Conservation (phyloP, 208 protist species). For the Acanthamoeba castellanii region DNA sequence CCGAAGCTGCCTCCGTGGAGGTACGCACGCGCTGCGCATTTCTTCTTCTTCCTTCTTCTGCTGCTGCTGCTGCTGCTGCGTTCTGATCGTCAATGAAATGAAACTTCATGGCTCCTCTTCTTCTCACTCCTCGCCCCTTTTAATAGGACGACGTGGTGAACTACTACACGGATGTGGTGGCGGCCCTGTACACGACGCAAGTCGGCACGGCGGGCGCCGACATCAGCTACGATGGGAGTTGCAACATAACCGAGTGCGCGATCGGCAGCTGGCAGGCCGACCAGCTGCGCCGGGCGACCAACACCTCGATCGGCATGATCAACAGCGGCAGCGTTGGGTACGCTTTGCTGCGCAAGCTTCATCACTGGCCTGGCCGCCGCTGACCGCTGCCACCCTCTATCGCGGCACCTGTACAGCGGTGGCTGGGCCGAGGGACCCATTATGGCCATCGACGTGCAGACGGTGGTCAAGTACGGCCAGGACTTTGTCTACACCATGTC, state of each 20-base stretch:
- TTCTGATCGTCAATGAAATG: not conserved
- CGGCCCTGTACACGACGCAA: not conserved
- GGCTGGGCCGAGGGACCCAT: not conserved
- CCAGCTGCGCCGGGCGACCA: not conserved
- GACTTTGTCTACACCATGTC: conserved; percentile 43
- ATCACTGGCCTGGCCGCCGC: not conserved
- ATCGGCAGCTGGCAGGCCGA: conserved; percentile 56
- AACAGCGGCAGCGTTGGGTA: conserved; percentile 58
- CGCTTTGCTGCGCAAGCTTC: not conserved
- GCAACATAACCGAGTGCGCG: not conserved
- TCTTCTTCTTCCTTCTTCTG: too few relatives aligned
- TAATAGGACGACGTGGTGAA: not conserved
- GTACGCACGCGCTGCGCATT: not conserved
- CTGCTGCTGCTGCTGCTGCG: too few relatives aligned
- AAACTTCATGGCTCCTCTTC: not conserved
- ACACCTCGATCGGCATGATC: not conserved
- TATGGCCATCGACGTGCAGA: conserved; percentile 38
- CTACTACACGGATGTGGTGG: conserved; percentile 16
- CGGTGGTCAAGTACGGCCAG: conserved; percentile 13
- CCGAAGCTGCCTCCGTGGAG: not conserved
- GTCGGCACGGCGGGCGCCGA: not conserved
- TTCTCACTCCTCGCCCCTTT: not conserved
- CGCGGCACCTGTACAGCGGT: not conserved
- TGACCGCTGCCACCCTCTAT: not conserved
- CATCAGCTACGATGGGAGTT: not conserved